Evolutionary conservation across 1,284 basidiomycete species (phyloP).

Genomic region (Pyrrhoderma lamaoense): DNA sequence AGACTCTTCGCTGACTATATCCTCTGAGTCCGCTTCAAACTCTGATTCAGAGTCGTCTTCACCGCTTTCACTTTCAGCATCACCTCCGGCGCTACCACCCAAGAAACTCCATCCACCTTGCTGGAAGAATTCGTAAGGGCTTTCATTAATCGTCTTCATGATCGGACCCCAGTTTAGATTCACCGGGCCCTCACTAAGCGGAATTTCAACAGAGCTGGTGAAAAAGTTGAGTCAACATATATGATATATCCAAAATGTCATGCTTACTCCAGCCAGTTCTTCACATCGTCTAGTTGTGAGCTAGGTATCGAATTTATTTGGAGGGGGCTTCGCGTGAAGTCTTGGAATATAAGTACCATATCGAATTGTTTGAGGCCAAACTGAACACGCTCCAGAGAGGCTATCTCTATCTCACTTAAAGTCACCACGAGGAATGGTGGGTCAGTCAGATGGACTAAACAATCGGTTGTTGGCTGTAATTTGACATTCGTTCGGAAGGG

Average conservation of each 20-base stretch:
- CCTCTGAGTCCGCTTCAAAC: slow-evolving; percentile 63
- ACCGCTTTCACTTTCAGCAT: slow-evolving; percentile 65
- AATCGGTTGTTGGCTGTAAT: slow-evolving; percentile 95
- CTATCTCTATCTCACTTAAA: slow-evolving; percentile 91
- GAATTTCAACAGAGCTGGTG: slow-evolving; percentile 92
- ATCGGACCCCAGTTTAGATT: slow-evolving; percentile 98
- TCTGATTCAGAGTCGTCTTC: slow-evolving; percentile 69
- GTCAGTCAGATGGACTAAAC: slow-evolving; percentile 92
- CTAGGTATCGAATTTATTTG: slow-evolving; percentile 97
- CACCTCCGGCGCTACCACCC: slow-evolving; percentile 58
- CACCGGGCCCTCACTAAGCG: slow-evolving; percentile 93
- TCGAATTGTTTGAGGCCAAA: slow-evolving; percentile 97
- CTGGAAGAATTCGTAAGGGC: slow-evolving; percentile 93
- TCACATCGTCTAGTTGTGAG: slow-evolving; percentile 86
- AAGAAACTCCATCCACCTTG: slow-evolving; percentile 96
- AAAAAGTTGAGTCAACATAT: slow-evolving; percentile 7
- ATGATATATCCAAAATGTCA: slow-evolving; percentile 4
- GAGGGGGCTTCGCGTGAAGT: slow-evolving; percentile 87
- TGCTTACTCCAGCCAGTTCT: slow-evolving; percentile 95
- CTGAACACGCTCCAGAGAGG: slow-evolving; percentile 94
- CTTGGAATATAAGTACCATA: slow-evolving; percentile 93
- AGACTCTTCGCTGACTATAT: slow-evolving; percentile 43
- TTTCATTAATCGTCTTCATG: slow-evolving; percentile 96
- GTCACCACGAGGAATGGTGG: slow-evolving; percentile 96
- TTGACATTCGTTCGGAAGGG: slow-evolving; percentile 94